Evolutionary conservation across 441 rosid species (phyloP).

Genomic region (Geranium incanum): DNA sequence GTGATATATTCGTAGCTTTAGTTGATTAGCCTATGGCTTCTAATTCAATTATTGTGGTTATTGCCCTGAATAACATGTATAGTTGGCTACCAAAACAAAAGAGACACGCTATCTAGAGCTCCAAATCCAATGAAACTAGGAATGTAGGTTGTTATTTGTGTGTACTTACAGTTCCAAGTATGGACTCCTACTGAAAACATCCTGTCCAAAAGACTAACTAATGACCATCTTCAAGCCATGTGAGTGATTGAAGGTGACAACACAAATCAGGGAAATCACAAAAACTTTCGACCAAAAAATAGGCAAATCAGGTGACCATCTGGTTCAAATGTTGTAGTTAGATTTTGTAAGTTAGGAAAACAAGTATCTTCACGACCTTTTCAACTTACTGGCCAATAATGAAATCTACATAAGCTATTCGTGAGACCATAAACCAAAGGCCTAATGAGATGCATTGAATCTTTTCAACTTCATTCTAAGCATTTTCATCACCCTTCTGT

Average conservation of each 20-base stretch:
- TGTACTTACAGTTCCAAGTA: neutral
- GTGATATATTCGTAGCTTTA: neutral
- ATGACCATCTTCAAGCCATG: neutral
- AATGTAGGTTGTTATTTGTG: neutral
- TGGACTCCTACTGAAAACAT: neutral
- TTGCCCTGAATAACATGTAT: neutral
- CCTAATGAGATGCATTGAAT: neutral
- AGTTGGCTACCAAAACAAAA: neutral
- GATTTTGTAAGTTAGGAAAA: neutral
- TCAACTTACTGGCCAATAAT: neutral
- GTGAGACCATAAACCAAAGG: neutral
- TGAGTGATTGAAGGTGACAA: neutral
- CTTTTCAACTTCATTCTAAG: too few species aligned
- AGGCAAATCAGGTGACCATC: neutral
- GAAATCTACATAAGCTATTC: neutral
- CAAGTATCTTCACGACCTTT: neutral
- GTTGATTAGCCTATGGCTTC: neutral
- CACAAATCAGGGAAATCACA: neutral
- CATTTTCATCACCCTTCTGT: neutral
- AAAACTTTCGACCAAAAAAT: neutral
- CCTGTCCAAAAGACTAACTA: neutral
- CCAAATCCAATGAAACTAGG: neutral
- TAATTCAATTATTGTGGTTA: neutral
- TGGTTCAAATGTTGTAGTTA: neutral
- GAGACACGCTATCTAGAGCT: neutral